phyloP scores from a whole-genome alignment of 768 basidiomycete genomes.

The Podaxis mareebaensis region DNA sequence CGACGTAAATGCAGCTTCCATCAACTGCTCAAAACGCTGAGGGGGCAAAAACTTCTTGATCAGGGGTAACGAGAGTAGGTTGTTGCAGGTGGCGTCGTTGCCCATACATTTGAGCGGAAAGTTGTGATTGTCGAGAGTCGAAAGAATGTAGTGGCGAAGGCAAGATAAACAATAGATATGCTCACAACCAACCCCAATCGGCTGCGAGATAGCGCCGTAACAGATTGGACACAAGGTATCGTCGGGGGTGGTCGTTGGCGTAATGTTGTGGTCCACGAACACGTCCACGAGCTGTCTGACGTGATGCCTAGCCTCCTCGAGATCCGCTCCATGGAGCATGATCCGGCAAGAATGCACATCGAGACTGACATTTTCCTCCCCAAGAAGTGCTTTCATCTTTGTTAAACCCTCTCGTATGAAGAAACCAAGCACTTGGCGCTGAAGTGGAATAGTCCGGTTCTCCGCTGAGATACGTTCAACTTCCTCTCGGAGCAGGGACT shows the following conservation, averaged over 20 bases:
- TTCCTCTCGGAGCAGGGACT: constrained; percentile 45
- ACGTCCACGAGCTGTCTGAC: constrained; percentile 44
- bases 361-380: constrained; percentile 53
- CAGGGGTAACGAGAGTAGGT: constrained; percentile 50
- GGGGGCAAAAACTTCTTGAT: constrained; percentile 52
- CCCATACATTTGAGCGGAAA: constrained; percentile 72
- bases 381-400: constrained; percentile 51
- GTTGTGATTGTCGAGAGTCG: constrained; percentile 37
- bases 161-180: constrained; percentile 53
- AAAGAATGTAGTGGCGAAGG: constrained; percentile 45
- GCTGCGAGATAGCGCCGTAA: constrained; percentile 47
- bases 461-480: constrained; percentile 46
- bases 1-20: constrained; percentile 52
- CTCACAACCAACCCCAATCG: constrained; percentile 44
- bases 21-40: constrained; percentile 49
- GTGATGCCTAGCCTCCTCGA: constrained; percentile 53
- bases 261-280: not conserved
- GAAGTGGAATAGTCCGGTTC: constrained; percentile 41
- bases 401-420: constrained; percentile 52
- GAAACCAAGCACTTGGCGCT: constrained; percentile 42
- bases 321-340: constrained; percentile 53
- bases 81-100: constrained; percentile 52
- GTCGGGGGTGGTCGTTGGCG: not conserved
- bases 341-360: constrained; percentile 35
- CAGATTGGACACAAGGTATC: constrained; percentile 53